These are phyloP conservation scores for Cornus florida DNA, from an alignment of 148 eudicot species.

Conservation along the genomic window DNA sequence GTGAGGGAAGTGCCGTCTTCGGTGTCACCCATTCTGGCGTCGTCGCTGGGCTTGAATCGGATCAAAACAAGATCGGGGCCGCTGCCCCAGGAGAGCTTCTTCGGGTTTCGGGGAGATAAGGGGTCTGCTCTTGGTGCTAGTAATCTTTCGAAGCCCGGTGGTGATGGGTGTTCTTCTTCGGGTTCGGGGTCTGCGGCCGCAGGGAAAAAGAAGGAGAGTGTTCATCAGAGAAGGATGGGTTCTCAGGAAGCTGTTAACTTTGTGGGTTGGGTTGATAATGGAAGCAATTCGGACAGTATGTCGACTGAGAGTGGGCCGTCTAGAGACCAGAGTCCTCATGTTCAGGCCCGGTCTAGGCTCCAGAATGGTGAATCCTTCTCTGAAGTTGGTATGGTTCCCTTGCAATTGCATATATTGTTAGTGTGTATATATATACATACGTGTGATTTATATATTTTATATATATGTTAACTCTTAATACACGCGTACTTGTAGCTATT, in stretches of 20 bases:
- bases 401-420: neutral
- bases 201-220: conserved; percentile 40
- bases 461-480: too few relatives aligned
- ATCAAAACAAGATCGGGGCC: conserved; percentile 99
- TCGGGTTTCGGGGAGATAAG: conserved; percentile 67
- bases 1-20: conserved; percentile 37
- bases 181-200: conserved; percentile 15
- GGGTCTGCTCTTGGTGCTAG: conserved; percentile 64
- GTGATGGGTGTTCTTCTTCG: conserved; percentile 27
- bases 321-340: conserved; percentile 48
- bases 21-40: conserved; percentile 84
- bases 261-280: conserved; percentile 43
- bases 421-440: too few relatives aligned
- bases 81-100: conserved; percentile 94
- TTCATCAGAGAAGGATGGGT: conserved; percentile 23
- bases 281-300: conserved; percentile 54
- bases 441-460: neutral
- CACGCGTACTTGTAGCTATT: neutral
- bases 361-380: conserved; percentile 53
- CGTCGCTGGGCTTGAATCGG: conserved; percentile 88
- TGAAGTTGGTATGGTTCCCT: conserved; percentile 53
- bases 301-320: conserved; percentile 56
- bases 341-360: conserved; percentile 64
- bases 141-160: conserved; percentile 55
- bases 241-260: conserved; percentile 42